A percentile compares a stretch with the other conserved stretches of the same genome.
These are phyloP conservation scores for Firmiana major DNA, from an alignment of 345 rosid genomes.

Conservation along the genomic window DNA sequence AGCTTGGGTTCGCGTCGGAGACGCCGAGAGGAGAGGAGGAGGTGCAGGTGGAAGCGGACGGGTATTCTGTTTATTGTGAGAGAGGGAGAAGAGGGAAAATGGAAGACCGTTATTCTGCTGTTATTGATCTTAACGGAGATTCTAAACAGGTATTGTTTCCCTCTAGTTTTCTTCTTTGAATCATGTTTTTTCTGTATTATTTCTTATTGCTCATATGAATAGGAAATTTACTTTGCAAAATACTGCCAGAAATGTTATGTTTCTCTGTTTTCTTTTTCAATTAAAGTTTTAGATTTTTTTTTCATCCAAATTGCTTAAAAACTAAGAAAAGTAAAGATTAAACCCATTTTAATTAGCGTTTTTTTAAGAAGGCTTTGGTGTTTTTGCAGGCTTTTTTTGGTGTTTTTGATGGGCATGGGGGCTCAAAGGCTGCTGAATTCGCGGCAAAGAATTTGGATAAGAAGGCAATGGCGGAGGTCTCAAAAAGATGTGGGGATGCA, in stretches of 20 bases:
- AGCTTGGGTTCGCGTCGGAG: conserved; percentile 32
- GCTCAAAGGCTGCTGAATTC: conserved; percentile 73
- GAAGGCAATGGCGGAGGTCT: conserved; percentile 46
- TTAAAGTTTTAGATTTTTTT: too few species aligned
- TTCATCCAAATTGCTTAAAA: neutral
- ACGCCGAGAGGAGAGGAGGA: conserved; percentile 42
- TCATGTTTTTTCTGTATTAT: neutral
- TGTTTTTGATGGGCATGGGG: conserved; percentile 91
- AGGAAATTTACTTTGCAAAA: too few species aligned
- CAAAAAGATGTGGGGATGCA: conserved; percentile 29
- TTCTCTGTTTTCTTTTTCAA: too few species aligned
- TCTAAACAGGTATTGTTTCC: conserved; percentile 49
- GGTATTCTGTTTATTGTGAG: conserved; percentile 77
- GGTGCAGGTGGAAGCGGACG: conserved; percentile 51
- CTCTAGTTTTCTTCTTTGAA: neutral
- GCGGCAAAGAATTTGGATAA: conserved; percentile 63
- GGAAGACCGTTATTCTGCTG: conserved; percentile 93
- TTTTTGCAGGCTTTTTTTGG: conserved; percentile 66
- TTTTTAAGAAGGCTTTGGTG: neutral
- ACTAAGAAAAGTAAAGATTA: neutral
- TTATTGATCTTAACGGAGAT: conserved; percentile 45
- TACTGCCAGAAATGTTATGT: too few species aligned
- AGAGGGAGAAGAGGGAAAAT: conserved; percentile 81
- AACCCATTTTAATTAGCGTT: neutral
- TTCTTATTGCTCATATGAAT: neutral